phyloP scores from a whole-genome alignment of 768 basidiomycete species.

The Mycena chlorophos region DNA sequence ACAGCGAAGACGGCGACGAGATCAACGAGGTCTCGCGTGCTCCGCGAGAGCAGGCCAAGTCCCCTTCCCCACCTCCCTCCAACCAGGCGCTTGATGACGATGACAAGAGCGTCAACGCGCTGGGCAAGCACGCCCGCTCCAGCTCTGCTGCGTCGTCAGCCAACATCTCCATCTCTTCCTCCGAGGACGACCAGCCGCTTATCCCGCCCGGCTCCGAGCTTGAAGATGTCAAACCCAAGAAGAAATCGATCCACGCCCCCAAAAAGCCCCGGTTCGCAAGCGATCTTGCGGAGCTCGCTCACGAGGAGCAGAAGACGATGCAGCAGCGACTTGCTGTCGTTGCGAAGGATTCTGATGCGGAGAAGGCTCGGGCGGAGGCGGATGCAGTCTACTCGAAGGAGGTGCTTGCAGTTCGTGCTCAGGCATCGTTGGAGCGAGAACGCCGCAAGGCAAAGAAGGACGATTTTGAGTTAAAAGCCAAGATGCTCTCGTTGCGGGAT shows the following conservation, averaged over 20 bases:
- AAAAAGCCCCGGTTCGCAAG: neutral
- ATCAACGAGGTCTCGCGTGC: neutral
- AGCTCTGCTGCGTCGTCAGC: neutral
- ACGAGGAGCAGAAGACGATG: neutral
- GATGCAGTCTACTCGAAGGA: neutral
- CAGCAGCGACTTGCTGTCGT: conserved; percentile 2
- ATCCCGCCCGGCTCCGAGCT: neutral
- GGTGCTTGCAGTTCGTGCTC: neutral
- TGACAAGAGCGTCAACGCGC: neutral
- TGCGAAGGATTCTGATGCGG: neutral
- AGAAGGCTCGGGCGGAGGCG: neutral
- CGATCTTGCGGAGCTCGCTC: neutral
- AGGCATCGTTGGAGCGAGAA: neutral
- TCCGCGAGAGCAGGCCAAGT: neutral
- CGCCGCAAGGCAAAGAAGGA: conserved; percentile 1
- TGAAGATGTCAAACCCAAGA: neutral
- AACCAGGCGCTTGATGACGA: neutral
- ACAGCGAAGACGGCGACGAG: neutral
- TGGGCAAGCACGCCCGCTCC: neutral
- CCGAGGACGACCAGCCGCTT: neutral
- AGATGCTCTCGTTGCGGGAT: neutral
- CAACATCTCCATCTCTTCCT: neutral
- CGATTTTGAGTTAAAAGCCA: no score
- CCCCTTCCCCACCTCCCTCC: neutral
- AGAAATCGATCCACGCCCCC: neutral